Conservation (phyloP, 2,329 filamentous ascomycete species). For the Penicillium brevicompactum region DNA sequence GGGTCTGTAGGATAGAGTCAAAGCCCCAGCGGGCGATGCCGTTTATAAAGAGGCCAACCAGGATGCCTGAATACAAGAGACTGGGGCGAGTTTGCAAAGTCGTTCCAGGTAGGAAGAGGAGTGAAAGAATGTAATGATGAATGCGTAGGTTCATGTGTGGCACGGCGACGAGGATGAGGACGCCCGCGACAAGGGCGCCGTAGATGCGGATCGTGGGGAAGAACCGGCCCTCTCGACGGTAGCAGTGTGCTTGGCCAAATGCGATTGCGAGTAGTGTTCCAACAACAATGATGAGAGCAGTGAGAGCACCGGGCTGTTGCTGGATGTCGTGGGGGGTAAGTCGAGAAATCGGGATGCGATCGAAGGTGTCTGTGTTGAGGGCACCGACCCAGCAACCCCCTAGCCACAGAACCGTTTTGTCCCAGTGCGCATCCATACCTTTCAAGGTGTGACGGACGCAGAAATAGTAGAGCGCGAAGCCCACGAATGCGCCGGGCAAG, state of each 20-base stretch:
- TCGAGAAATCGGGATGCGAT: conserved; percentile 63
- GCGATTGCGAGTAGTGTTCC: conserved; percentile 54
- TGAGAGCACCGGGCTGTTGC: conserved; percentile 62
- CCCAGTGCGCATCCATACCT: conserved; percentile 57
- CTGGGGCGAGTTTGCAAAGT: conserved; percentile 60
- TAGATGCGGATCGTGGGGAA: conserved; percentile 48
- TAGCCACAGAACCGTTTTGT: conserved; percentile 64
- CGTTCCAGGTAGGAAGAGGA: conserved; percentile 61
- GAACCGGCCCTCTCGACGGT: conserved; percentile 61
- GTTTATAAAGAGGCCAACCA: conserved; percentile 65
- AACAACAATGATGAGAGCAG: conserved; percentile 58
- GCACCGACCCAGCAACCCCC: conserved; percentile 63
- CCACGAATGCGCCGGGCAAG: conserved; percentile 61
- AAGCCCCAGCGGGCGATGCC: conserved; percentile 67
- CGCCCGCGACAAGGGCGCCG: conserved; percentile 44
- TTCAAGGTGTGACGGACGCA: conserved; percentile 53
- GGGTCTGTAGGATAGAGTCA: conserved; percentile 61
- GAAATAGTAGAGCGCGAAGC: conserved; percentile 59
- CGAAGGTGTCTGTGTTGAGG: conserved; percentile 65
- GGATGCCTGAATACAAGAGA: conserved; percentile 62
- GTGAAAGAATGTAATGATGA: conserved; percentile 64
- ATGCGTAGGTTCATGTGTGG: conserved; percentile 63
- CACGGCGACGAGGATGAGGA: conserved; percentile 55
- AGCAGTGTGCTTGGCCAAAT: conserved; percentile 57
- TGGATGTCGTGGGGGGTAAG: conserved; percentile 63